Percentiles rank a stretch among this genome's conserved stretches.
These are phyloP conservation scores for Fremontodendron californicum DNA, from an alignment of 345 rosid genomes.

Conservation along the genomic window DNA sequence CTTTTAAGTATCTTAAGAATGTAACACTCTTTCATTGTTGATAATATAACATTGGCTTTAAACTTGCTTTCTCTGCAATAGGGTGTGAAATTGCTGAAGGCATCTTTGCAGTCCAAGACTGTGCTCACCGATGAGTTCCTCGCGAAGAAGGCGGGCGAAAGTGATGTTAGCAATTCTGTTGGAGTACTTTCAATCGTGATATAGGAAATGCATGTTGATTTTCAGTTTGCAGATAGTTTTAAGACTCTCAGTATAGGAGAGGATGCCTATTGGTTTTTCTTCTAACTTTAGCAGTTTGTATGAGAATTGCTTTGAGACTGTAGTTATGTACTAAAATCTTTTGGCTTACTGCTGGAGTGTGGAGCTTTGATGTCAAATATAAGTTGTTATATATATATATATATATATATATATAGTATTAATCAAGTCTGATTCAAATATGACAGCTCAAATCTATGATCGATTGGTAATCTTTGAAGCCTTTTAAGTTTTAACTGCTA, in stretches of 20 bases:
- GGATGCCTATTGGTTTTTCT: background rate
- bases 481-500: background rate
- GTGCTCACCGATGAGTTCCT: constrained; percentile 5
- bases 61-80: background rate
- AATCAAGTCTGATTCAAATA: background rate
- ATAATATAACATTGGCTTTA: background rate
- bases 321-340: too few species aligned
- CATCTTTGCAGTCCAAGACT: background rate
- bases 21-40: background rate
- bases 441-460: background rate
- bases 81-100: constrained; percentile 6
- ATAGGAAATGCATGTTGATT: background rate
- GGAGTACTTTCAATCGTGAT: background rate
- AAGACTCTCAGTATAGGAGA: background rate
- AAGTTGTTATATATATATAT: too few species aligned
- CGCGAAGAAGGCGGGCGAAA: background rate
- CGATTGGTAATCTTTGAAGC: background rate
- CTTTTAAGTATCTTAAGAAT: background rate
- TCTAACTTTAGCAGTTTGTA: too few species aligned
- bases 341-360: background rate
- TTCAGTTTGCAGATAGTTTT: background rate
- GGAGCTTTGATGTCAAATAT: background rate
- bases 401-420: too few species aligned
- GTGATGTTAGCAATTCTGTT: background rate
- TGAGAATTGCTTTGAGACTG: too few species aligned